Percentiles rank a stretch among this genome's conserved stretches.
Conservation (phyloP, 306 rosid species). For the Trifolium fragiferum region DNA sequence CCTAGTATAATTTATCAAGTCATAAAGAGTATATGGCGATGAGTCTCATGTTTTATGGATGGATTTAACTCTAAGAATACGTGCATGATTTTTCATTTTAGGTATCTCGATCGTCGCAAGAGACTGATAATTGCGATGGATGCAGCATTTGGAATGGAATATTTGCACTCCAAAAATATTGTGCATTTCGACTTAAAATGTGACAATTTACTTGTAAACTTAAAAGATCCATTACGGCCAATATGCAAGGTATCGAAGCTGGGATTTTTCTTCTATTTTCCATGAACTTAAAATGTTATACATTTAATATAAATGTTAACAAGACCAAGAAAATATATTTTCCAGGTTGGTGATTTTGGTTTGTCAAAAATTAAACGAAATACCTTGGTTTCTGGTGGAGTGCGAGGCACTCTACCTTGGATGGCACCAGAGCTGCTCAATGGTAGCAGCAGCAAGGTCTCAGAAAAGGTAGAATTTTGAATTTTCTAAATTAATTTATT, state of each 20-base stretch:
- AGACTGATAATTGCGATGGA: slow-evolving; percentile 91
- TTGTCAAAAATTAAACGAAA: slow-evolving; percentile 87
- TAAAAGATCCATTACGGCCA: slow-evolving; percentile 82
- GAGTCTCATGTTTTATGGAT: slow-evolving; percentile 9
- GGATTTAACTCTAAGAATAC: slow-evolving; percentile 29
- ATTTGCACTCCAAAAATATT: slow-evolving; percentile 83
- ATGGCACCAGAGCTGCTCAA: slow-evolving; percentile 93
- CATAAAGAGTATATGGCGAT: not conserved
- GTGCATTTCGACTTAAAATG: slow-evolving; percentile 95
- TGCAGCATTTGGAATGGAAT: slow-evolving; percentile 97
- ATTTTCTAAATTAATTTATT: slow-evolving; percentile 18
- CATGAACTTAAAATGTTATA: not conserved
- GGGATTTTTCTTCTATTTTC: not conserved
- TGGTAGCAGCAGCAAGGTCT: slow-evolving; percentile 87
- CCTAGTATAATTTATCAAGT: slow-evolving; percentile 2
- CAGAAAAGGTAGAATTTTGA: slow-evolving; percentile 72
- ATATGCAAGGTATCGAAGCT: slow-evolving; percentile 77
- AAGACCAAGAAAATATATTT: slow-evolving; percentile 27
- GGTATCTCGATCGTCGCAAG: slow-evolving; percentile 88
- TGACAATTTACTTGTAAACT: slow-evolving; percentile 88
- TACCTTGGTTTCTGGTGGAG: slow-evolving; percentile 91
- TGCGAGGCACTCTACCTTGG: slow-evolving; percentile 93
- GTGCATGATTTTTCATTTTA: slow-evolving; percentile 38
- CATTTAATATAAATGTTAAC: slow-evolving; percentile 16
- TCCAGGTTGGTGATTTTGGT: slow-evolving; percentile 91